These are phyloP conservation scores for Cardiospermum halicacabum DNA, from an alignment of 345 rosid genomes.

Conservation along the genomic window DNA sequence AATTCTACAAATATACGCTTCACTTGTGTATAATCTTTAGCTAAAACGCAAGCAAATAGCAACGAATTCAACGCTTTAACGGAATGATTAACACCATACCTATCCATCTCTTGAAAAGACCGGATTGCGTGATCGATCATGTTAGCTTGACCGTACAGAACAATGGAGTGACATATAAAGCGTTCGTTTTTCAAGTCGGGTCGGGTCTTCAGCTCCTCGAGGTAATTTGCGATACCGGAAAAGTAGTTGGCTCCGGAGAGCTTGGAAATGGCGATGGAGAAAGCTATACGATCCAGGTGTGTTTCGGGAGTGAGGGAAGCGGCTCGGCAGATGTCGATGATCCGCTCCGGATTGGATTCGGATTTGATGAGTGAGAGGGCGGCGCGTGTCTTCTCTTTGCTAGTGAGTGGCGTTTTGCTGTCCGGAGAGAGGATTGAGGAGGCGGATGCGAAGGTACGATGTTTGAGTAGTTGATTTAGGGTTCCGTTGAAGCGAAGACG, in stretches of 20 bases:
- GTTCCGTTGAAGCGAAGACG: slow-evolving; percentile 35
- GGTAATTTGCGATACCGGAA: slow-evolving; percentile 38
- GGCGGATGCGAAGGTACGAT: slow-evolving; percentile 21
- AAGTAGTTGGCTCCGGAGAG: slow-evolving; percentile 49
- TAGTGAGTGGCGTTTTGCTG: slow-evolving; percentile 41
- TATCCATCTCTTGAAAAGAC: slow-evolving; percentile 50
- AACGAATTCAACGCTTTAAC: slow-evolving; percentile 61
- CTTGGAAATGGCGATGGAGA: slow-evolving; percentile 63
- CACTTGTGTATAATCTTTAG: slow-evolving; percentile 50
- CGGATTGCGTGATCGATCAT: slow-evolving; percentile 61
- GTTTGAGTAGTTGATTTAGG: slow-evolving; percentile 14
- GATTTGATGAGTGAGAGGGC: slow-evolving; percentile 63
- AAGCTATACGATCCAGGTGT: slow-evolving; percentile 57
- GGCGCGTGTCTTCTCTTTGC: slow-evolving; percentile 55
- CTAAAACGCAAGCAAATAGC: slow-evolving; percentile 55
- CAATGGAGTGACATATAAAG: slow-evolving; percentile 54
- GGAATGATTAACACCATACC: slow-evolving; percentile 34
- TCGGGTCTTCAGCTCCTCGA: slow-evolving; percentile 55
- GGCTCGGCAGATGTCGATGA: slow-evolving; percentile 77
- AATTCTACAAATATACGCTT: slow-evolving; percentile 60
- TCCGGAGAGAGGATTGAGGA: slow-evolving; percentile 42
- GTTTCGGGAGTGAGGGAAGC: slow-evolving; percentile 59
- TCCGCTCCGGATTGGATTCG: slow-evolving; percentile 66
- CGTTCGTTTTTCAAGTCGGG: slow-evolving; percentile 60
- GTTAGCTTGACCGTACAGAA: slow-evolving; percentile 73